Evolutionary conservation across 139 green algal species (phyloP).

Genomic region (Volvox africanus): DNA sequence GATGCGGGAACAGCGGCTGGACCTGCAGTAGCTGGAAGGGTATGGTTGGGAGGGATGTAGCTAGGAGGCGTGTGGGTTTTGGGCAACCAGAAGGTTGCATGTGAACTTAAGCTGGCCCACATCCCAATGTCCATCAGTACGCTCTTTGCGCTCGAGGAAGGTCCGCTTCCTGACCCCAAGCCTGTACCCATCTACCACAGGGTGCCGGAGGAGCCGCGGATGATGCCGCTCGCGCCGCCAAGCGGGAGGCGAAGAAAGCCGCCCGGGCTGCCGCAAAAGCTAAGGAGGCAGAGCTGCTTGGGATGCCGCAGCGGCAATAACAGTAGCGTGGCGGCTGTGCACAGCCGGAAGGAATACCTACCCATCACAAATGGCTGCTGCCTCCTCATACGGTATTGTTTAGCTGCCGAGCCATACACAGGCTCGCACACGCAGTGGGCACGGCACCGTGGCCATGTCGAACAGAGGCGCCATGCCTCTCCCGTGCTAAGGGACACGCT

Average conservation of each 20-base stretch:
- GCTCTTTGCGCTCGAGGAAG: not conserved
- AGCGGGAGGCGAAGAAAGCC: slow-evolving; percentile 27
- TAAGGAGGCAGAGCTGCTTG: slow-evolving; percentile 45
- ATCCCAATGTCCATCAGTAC: no score
- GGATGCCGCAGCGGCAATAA: slow-evolving; percentile 34
- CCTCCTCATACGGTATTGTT: no score
- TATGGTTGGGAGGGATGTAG: not conserved
- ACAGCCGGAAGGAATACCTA: no score
- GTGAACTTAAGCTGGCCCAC: not conserved
- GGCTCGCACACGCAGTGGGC: no score
- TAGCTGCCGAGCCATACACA: no score
- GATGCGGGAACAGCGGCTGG: not conserved
- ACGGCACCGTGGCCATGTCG: no score
- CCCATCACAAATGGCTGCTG: no score
- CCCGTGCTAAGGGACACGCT: no score
- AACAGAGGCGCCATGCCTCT: no score
- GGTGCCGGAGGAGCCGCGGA: not conserved
- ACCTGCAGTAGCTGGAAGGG: not conserved
- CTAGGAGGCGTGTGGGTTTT: not conserved
- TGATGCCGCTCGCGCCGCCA: slow-evolving; percentile 29
- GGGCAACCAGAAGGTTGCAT: no score
- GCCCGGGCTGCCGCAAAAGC: slow-evolving; percentile 31
- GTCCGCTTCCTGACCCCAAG: no score
- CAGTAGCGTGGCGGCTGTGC: not conserved
- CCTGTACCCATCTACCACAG: not conserved